These are phyloP conservation scores for Albifimbria verrucaria DNA, from an alignment of 2,329 filamentous ascomycete genomes.

Conservation along the genomic window DNA sequence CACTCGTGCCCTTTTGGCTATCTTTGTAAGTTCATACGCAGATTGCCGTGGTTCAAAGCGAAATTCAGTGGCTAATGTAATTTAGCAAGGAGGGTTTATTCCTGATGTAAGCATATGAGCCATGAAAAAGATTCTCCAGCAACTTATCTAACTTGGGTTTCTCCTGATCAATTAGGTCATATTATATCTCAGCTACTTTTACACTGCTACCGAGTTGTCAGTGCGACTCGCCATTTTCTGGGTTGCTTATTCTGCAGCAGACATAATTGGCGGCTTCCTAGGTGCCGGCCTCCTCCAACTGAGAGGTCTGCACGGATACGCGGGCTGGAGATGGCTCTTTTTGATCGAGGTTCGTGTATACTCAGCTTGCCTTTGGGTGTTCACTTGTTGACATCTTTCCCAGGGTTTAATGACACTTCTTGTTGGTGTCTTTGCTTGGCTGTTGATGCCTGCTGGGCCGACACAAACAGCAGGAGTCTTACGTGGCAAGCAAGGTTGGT, in stretches of 20 bases:
- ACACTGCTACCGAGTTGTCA: constrained; percentile 26
- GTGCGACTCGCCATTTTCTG: constrained; percentile 14
- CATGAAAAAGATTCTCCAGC: background rate
- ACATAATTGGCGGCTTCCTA: constrained; percentile 16
- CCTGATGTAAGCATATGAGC: constrained; percentile 30
- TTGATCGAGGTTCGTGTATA: constrained; percentile 33
- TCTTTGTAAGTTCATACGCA: constrained; percentile 20
- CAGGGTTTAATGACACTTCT: constrained; percentile 25
- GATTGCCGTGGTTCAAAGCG: background rate
- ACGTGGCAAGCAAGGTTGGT: constrained; percentile 43
- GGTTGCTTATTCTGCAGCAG: constrained; percentile 8
- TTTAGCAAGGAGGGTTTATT: constrained; percentile 41
- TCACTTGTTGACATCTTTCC: too few species aligned
- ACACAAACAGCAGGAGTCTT: constrained; percentile 52
- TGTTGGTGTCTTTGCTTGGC: constrained; percentile 16
- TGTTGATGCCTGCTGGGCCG: constrained; percentile 20
- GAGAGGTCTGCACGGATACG: constrained; percentile 15
- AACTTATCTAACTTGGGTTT: background rate
- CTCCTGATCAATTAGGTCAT: constrained; percentile 1
- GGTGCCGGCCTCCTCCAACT: constrained; percentile 19
- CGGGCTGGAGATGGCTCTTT: constrained; percentile 32
- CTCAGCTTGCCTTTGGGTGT: background rate
- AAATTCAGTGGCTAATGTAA: background rate
- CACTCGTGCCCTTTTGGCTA: constrained; percentile 34
- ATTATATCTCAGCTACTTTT: constrained; percentile 33